Base-by-base conservation (phyloP, 1,284 basidiomycete species). In the Crucibulum parvulum region DNA sequence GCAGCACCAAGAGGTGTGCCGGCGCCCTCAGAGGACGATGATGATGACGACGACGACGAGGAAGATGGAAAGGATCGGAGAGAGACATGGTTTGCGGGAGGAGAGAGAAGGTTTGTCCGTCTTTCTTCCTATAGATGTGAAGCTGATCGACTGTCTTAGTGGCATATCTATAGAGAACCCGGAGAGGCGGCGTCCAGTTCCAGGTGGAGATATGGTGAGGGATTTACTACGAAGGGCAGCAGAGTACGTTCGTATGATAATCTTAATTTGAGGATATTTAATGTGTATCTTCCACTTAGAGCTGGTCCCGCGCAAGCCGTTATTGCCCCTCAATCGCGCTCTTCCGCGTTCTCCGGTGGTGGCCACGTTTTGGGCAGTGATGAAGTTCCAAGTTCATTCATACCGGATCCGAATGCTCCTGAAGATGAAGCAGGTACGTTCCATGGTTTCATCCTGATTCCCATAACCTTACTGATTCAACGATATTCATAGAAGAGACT, bases 91-190 rank as follows among this genome's bases (percentile, higher is more conserved):
- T 95, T 92, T 73, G 89, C 95, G 3, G 95, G 95, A 37, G 95
- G 95, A 1, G 94, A 96, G 73, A 81, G 91, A 67, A 95, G 93
- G 93, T 93, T 54, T 45, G 81, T 64, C 18, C 31, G 43, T n/a
- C 16, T 38, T 13, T 7, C 18, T 18, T 45, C 37, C 50, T 15
- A 31, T 36, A 45, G 46, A 16, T 11, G 18, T 8, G 37, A 46
- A 11, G 24, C 45, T 53, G 18, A 51, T 59, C 55, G 37, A 53
- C 37, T 47, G 39, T 52, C 38, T 39, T 39, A 98, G 96, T 76
- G 97, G 96, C 0, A 84, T 99, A 41, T 93, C 91, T 3, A 87
- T 99, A 1, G 88, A 98, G 76, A 95, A 96, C 71, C 97, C 96
- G 7, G 85, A 89, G 63, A 71, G 81, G 38, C 76, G 68, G 1